Evolutionary conservation across 148 eudicot genomes (phyloP), one percentile per base, ranked within the genome.

Genomic region (Spergularia marina): DNA sequence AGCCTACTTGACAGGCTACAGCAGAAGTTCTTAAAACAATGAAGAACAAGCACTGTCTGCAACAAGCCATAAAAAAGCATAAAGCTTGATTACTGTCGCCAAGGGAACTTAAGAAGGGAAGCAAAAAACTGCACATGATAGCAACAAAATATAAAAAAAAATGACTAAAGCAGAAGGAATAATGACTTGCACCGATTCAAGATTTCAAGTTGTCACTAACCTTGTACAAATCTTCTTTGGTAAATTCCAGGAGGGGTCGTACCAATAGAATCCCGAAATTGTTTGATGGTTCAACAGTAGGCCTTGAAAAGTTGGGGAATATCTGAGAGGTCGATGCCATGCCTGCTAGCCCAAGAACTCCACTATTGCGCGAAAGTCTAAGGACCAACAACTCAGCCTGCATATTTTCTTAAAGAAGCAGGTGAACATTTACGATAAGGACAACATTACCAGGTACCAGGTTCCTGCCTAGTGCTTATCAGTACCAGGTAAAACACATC

Each of bases 271-370:
- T 80, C 63, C 93, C 88, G 53, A 58, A 73, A 75, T 74, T 73
- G 60, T 77, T 80, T 59, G 88, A 78, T 60, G 77, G 75, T 75
- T 81, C 79, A 21, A 52, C 84, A 75, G 60, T 21, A 63, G 71
- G 66, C 73, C 68, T 66, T 57, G 85, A 86, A 83, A 79, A 75
- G 53, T 74, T 73, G 4, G 84, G 76, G 70, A 87, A 95, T 64
- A 92, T 70, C 60, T 89, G 90, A 65, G 94, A 89, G 53, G 84
- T 57, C 75, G 87, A 92, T 79, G 97, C 91, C 96, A 92, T 92
- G 72, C 99, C 99, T 74, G 97, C 97, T 80, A 95, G 94, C 77
- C 99, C 97, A 82, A 95, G 96, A 53, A 92, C 94, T 74, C 99
- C 99, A 84, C 99, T 95, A 78, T 83, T 89, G 83, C 99, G 92